phyloP scores from a whole-genome alignment of 441 rosid species.

The Pelargonium citronellum region DNA sequence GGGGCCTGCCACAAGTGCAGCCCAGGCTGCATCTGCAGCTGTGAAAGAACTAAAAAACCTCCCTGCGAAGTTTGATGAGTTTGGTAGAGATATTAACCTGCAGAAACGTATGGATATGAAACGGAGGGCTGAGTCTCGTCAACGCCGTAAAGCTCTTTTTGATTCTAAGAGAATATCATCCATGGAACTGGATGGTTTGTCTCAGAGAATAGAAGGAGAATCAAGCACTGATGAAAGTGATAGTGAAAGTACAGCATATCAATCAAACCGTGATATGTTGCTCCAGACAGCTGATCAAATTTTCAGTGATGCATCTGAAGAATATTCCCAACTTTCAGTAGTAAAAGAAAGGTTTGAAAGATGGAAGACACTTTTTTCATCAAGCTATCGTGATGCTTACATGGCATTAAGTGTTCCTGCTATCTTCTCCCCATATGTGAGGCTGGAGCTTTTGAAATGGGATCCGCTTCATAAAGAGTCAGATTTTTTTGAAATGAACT shows the following conservation, averaged over 20 bases:
- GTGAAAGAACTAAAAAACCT: conserved; percentile 47
- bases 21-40: conserved; percentile 62
- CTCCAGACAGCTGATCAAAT: conserved; percentile 72
- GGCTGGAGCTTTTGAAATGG: conserved; percentile 91
- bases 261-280: conserved; percentile 54
- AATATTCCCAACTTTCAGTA: conserved; percentile 69
- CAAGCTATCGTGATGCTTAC: conserved; percentile 81
- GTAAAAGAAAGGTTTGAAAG: conserved; percentile 77
- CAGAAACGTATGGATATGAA: conserved; percentile 74
- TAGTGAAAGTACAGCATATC: conserved; percentile 72
- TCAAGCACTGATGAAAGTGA: conserved; percentile 94
- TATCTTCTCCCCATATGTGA: conserved; percentile 84
- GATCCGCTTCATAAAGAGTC: conserved; percentile 75
- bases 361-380: conserved; percentile 75
- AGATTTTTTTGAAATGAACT: conserved; percentile 73
- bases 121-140: conserved; percentile 74
- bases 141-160: conserved; percentile 53
- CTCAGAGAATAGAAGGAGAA: conserved; percentile 77
- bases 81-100: conserved; percentile 75
- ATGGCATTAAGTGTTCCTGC: conserved; percentile 79
- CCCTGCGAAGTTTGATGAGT: conserved; percentile 72
- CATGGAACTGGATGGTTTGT: conserved; percentile 51
- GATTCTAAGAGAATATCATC: conserved; percentile 60
- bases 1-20: conserved; percentile 66
- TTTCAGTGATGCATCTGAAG: conserved; percentile 85